Evolutionary conservation across 2,329 filamentous ascomycete species (phyloP).

Genomic region (Clonostachys chloroleuca): DNA sequence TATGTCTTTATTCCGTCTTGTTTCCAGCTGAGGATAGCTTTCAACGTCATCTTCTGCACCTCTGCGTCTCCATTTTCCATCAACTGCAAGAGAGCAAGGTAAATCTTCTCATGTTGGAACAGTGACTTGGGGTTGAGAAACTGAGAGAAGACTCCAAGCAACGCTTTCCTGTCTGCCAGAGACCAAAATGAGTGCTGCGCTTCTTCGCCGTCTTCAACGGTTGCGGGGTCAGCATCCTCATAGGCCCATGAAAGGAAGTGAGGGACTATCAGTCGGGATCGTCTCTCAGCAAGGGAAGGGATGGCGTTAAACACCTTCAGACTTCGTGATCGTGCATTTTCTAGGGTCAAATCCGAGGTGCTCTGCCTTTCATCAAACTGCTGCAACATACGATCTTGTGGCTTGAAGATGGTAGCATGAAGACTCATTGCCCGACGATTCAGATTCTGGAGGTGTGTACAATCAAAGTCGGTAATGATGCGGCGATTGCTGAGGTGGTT

Average conservation of each 20-base stretch:
- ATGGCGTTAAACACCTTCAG: constrained; percentile 72
- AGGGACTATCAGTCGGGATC: constrained; percentile 80
- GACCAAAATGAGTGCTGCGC: constrained; percentile 53
- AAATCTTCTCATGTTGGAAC: constrained; percentile 73
- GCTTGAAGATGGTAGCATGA: constrained; percentile 45
- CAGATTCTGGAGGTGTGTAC: constrained; percentile 66
- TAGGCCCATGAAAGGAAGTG: constrained; percentile 80
- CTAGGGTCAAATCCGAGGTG: constrained; percentile 40
- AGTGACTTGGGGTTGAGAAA: constrained; percentile 85
- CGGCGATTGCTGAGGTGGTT: constrained; percentile 23
- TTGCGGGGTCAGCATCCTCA: constrained; percentile 30
- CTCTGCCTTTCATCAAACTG: constrained; percentile 63
- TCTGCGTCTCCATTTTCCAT: constrained; percentile 87
- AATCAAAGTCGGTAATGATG: constrained; percentile 74
- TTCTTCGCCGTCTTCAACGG: constrained; percentile 18
- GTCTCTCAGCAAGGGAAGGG: constrained; percentile 77
- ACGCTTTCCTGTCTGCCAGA: constrained; percentile 75
- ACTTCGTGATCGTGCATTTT: constrained; percentile 68
- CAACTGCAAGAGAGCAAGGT: constrained; percentile 67
- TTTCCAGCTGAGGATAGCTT: constrained; percentile 88
- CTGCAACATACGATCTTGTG: constrained; percentile 53
- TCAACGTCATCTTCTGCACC: constrained; percentile 79
- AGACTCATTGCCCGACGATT: constrained; percentile 44
- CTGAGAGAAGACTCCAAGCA: constrained; percentile 76
- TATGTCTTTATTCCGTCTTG: constrained; percentile 70